Conservation (phyloP, 352 stramenopile species). For the Globisporangium cederbergense region DNA sequence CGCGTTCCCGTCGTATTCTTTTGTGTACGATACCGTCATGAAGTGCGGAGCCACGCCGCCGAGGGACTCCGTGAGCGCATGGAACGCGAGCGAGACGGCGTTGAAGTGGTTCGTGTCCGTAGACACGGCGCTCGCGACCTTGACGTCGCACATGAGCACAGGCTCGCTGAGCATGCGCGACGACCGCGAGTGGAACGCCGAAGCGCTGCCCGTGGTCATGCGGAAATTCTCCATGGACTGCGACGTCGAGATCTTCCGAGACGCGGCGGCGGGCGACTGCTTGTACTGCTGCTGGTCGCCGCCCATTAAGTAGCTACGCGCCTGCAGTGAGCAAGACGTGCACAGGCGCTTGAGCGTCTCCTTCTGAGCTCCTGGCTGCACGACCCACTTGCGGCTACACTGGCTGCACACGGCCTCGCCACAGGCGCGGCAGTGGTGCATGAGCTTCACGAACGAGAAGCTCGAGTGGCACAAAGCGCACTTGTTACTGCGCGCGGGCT, state of each 20-base stretch:
- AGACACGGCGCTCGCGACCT: conserved; percentile 68
- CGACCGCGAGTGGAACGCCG: background rate
- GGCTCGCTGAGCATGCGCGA: conserved; percentile 15
- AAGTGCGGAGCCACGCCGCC: conserved; percentile 67
- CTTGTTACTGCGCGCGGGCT: conserved; percentile 47
- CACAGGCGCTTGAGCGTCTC: conserved; percentile 76
- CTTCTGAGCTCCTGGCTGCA: conserved; percentile 53
- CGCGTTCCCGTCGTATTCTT: conserved; percentile 44
- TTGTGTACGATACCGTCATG: conserved; percentile 78
- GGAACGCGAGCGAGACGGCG: conserved; percentile 54
- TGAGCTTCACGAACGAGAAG: conserved; percentile 72
- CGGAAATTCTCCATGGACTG: conserved; percentile 19
- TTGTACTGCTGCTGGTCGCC: conserved; percentile 21
- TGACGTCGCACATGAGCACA: conserved; percentile 37
- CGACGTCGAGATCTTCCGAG: conserved; percentile 11
- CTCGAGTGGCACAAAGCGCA: conserved; percentile 62
- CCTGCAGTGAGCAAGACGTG: conserved; percentile 75
- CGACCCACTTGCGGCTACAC: conserved; percentile 79
- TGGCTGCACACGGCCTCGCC: conserved; percentile 78
- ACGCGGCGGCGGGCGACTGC: conserved; percentile 13
- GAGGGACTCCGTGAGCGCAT: conserved; percentile 50
- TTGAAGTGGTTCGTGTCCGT: conserved; percentile 54
- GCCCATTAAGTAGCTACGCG: conserved; percentile 50
- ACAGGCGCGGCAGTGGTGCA: conserved; percentile 81
- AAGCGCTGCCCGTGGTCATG: conserved; percentile 13